Evolutionary conservation across 306 rosid genomes (phyloP).

Genomic region (Neltuma alba): DNA sequence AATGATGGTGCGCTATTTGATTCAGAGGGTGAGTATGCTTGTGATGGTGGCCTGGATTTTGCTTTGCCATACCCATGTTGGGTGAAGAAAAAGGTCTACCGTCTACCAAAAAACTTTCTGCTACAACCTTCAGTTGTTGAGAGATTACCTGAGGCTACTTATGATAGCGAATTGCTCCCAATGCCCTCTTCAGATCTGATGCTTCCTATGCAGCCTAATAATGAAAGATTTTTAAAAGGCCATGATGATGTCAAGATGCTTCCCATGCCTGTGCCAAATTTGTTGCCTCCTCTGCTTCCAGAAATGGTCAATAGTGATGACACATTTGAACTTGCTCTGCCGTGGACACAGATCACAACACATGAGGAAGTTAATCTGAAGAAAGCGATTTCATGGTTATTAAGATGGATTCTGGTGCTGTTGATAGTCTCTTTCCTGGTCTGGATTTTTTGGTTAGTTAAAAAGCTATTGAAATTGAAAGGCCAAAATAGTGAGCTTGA

Average conservation of each 20-base stretch:
- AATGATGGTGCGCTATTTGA: conserved; percentile 27
- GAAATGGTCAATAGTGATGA: conserved; percentile 25
- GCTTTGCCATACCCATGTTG: conserved; percentile 63
- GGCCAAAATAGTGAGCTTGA: conserved; percentile 31
- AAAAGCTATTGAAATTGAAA: conserved; percentile 9
- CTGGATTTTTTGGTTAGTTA: conserved; percentile 20
- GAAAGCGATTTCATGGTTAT: conserved; percentile 16
- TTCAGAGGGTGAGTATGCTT: conserved; percentile 34
- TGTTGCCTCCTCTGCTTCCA: conserved; percentile 20
- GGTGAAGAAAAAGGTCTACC: conserved; percentile 48
- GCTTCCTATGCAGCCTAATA: conserved; percentile 41
- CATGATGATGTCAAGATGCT: conserved; percentile 19
- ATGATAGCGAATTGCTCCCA: conserved; percentile 34
- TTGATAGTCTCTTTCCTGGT: conserved; percentile 34
- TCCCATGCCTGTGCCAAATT: conserved; percentile 26
- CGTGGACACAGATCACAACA: conserved; percentile 15
- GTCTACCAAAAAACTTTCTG: conserved; percentile 34
- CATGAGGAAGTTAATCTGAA: conserved; percentile 20
- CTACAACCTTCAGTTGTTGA: conserved; percentile 35
- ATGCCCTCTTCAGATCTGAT: conserved; percentile 32
- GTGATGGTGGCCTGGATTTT: conserved; percentile 52
- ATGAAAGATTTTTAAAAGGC: background rate
- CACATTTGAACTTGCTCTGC: conserved; percentile 13
- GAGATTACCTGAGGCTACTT: conserved; percentile 26
- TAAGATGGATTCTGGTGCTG: conserved; percentile 30